Evolutionary conservation across 2,329 filamentous ascomycete species (phyloP).

Genomic region (Calonectria fujianensis): DNA sequence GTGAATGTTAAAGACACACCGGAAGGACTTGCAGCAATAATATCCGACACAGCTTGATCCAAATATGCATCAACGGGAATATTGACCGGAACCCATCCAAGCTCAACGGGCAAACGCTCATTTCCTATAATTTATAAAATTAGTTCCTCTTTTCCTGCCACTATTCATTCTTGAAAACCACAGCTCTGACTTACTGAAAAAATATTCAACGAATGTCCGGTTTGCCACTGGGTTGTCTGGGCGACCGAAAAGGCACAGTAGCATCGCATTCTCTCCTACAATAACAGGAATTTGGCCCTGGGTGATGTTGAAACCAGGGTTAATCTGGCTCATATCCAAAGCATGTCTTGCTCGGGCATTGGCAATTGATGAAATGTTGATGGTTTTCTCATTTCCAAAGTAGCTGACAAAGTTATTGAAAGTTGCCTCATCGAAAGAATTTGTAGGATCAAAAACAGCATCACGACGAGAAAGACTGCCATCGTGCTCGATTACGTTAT

Average conservation of each 20-base stretch:
- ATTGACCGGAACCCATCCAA: conserved; percentile 7
- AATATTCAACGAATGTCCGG: not conserved
- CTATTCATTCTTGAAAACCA: not conserved
- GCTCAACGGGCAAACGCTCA: not conserved
- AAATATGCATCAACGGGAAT: not conserved
- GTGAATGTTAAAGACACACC: conserved; percentile 3
- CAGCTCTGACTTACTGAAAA: not conserved
- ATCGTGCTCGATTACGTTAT: conserved; percentile 10
- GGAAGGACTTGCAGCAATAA: not conserved
- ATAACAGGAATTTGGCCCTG: conserved; percentile 7
- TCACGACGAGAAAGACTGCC: conserved; percentile 15
- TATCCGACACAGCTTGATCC: not conserved
- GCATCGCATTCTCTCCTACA: conserved; percentile 7
- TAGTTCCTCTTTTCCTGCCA: not conserved
- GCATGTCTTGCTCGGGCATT: conserved; percentile 15
- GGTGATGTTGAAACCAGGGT: conserved; percentile 9
- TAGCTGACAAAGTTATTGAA: conserved; percentile 13
- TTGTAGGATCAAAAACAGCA: conserved; percentile 12
- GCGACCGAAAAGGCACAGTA: not conserved
- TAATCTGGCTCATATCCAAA: conserved; percentile 5
- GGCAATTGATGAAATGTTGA: not conserved
- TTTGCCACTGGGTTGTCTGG: not conserved
- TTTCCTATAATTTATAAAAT: not conserved
- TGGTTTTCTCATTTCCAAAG: not conserved
- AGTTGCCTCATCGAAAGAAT: not conserved